Conservation (phyloP, 2,329 filamentous ascomycete genomes). For the Ophiocordyceps polyrhachis-furcata region DNA sequence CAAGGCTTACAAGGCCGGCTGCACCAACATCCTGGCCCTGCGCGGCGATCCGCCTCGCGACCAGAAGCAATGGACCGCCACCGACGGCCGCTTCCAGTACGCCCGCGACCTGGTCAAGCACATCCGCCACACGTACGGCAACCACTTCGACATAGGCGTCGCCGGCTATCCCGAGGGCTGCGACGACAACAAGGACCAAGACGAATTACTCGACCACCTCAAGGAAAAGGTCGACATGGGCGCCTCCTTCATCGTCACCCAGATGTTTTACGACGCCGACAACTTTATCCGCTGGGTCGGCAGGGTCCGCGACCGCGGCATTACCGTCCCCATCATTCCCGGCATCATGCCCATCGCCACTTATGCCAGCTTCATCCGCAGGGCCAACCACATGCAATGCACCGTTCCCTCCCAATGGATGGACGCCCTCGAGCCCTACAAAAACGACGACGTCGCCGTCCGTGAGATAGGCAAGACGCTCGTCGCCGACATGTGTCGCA, state of each 20-base stretch:
- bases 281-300: constrained; percentile 84
- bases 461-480: constrained; percentile 75
- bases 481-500: constrained; percentile 77
- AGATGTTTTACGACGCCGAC: constrained; percentile 99
- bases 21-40: constrained; percentile 90
- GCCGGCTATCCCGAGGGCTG: constrained; percentile 92
- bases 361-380: constrained; percentile 77
- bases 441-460: constrained; percentile 90
- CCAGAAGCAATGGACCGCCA: constrained; percentile 80
- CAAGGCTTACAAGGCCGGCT: constrained; percentile 82
- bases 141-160: constrained; percentile 87
- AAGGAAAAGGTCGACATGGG: constrained; percentile 96
- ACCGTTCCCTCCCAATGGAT: constrained; percentile 68
- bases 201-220: constrained; percentile 70
- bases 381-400: constrained; percentile 82
- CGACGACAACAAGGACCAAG: constrained; percentile 80
- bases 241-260: constrained; percentile 84
- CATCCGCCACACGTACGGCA: constrained; percentile 52
- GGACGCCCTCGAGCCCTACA: constrained; percentile 69
- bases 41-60: constrained; percentile 87
- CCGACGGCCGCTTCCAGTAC: constrained; percentile 75
- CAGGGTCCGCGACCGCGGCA: constrained; percentile 70
- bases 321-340: constrained; percentile 65
- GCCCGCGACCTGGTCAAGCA: constrained; percentile 79
- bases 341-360: constrained; percentile 86